A percentile compares a stretch with the other conserved stretches of the same genome.
Evolutionary conservation across 2,329 filamentous ascomycete genomes (phyloP).

Genomic region (Aureobasidium sp.): DNA sequence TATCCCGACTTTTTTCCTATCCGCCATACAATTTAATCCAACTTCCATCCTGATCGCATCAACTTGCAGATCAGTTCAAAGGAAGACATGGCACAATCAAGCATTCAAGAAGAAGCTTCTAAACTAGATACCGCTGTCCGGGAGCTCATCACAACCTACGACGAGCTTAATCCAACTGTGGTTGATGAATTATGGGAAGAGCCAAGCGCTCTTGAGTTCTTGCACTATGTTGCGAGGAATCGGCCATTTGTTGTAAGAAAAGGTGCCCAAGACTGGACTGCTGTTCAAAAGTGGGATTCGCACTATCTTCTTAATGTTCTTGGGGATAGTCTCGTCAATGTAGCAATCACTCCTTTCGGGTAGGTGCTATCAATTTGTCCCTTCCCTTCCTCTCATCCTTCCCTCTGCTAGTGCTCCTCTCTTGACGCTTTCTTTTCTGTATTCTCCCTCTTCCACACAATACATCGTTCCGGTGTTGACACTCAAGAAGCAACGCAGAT

Average conservation of each 20-base stretch:
- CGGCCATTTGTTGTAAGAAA: constrained; percentile 63
- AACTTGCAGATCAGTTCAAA: too few species aligned
- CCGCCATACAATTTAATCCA: background rate
- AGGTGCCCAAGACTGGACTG: constrained; percentile 55
- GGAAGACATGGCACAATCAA: background rate
- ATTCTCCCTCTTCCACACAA: background rate
- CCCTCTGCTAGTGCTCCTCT: background rate
- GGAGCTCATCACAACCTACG: constrained; percentile 56
- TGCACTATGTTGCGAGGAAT: constrained; percentile 66
- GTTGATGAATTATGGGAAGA: constrained; percentile 55
- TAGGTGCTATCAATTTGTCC: constrained; percentile 29
- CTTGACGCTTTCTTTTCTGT: background rate
- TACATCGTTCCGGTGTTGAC: background rate
- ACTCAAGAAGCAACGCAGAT: constrained; percentile 41
- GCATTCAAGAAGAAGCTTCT: background rate
- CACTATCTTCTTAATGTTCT: constrained; percentile 50
- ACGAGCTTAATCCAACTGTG: constrained; percentile 56
- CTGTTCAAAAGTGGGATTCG: constrained; percentile 54
- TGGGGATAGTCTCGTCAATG: constrained; percentile 53
- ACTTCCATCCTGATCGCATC: background rate
- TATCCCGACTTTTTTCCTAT: background rate
- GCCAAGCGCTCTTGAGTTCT: constrained; percentile 69
- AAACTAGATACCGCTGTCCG: background rate
- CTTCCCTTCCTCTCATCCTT: background rate
- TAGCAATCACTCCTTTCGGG: constrained; percentile 69